Base-by-base conservation (phyloP, 768 basidiomycete genomes). In the Dacryopinax spathularia region DNA sequence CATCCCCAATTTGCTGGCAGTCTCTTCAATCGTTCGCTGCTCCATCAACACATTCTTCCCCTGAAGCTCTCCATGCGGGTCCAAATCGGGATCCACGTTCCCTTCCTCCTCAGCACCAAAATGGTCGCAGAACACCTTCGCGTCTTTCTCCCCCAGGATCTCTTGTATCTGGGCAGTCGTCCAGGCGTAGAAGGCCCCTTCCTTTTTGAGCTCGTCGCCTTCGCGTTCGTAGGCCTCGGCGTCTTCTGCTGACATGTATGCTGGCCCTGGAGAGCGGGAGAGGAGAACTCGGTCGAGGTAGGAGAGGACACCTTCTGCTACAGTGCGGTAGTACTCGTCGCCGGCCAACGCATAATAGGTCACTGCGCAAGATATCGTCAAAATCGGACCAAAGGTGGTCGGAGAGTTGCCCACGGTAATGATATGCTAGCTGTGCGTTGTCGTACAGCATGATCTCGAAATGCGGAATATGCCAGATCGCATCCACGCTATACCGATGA, bases 381-480 rank as follows among this genome's bases (percentile, higher is more conserved):
- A 66, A 35, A 9, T 69, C 67, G 60, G n/a, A n/a, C n/a, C n/a
- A n/a, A n/a, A 7, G 43, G 9, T 15, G 13, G 22, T 44, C 43
- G 70, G 48, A 68, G 68, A 31, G 69, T 36, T 20, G 68, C 68
- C 5, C 63, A 64, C 4, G 63, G 63, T 4, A 68, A 62, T 16
- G 48, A 56, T 56, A 56, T 15, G 48, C 25, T 29, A 78, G 68
- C 65, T 78, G 77, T 3, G 72, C 76, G 66, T 78, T 71, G 62
- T 78, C 77, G 65, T 78, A 78, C 16, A 72, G 68, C 73, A 73
- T 73, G 65, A 60, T 77, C 62, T 78, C 76, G 63, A 78, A 78
- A 67, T 78, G 77, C 4, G 77, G 77, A 1, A 78, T 73, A 33
- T 74, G 72, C 75, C 77, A 78, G 15, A 70, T 68, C 48, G 73